These are phyloP conservation scores for Venturia nashicola DNA, from an alignment of 2,329 filamentous ascomycete species.

Conservation along the genomic window DNA sequence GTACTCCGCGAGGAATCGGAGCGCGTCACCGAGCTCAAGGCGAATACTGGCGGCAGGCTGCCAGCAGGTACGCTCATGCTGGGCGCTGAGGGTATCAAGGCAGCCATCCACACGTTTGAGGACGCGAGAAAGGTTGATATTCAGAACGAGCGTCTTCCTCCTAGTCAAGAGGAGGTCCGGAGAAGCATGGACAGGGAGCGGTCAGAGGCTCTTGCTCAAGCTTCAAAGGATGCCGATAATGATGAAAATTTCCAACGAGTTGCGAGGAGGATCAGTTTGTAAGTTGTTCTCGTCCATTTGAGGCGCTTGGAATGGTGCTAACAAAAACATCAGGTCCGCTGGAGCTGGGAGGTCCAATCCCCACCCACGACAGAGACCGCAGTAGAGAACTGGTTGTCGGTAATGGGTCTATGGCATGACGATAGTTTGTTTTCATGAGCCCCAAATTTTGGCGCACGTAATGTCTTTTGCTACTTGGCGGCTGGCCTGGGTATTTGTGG, in stretches of 20 bases:
- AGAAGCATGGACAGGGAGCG: conserved; percentile 72
- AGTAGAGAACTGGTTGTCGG: background rate
- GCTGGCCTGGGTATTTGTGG: background rate
- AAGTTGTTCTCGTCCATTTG: conserved; percentile 31
- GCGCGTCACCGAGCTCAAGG: conserved; percentile 94
- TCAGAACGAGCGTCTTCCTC: conserved; percentile 90
- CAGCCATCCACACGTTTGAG: conserved; percentile 92
- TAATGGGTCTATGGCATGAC: background rate
- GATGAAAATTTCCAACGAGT: conserved; percentile 78
- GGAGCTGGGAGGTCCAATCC: background rate
- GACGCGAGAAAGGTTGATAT: conserved; percentile 94
- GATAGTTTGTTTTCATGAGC: conserved; percentile 1
- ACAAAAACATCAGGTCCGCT: background rate
- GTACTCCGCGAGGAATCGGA: conserved; percentile 96
- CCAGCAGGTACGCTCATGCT: conserved; percentile 96
- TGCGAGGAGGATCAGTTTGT: conserved; percentile 92
- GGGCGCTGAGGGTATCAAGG: conserved; percentile 95
- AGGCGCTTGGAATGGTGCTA: background rate
- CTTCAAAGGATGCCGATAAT: conserved; percentile 79
- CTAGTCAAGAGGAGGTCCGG: conserved; percentile 81
- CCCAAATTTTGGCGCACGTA: background rate
- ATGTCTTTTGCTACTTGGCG: background rate
- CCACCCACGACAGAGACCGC: background rate
- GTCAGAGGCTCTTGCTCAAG: conserved; percentile 73
- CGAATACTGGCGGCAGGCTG: conserved; percentile 79